phyloP scores from a whole-genome alignment of 495 filamentous ascomycete species.

The Hypoxylon cercidicola region DNA sequence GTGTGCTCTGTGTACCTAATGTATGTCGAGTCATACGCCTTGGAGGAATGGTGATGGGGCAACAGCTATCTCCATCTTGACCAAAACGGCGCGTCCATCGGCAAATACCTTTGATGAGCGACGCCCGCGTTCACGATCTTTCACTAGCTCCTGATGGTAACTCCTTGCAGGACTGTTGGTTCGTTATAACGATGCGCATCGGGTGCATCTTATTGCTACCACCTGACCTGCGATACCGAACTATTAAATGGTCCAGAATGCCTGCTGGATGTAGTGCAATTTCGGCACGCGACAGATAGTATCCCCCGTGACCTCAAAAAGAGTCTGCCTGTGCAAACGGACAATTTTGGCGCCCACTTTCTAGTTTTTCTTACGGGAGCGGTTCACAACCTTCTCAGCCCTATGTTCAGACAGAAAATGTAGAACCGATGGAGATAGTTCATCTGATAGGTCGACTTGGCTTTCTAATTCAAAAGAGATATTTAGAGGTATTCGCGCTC shows the following conservation, averaged over 20 bases:
- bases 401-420: constrained; percentile 15
- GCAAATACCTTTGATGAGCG: too few relatives aligned
- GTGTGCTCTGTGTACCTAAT: too few relatives aligned
- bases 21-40: constrained; percentile 2
- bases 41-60: constrained; percentile 21
- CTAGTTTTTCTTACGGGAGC: neutral
- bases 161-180: too few relatives aligned
- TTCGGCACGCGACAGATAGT: constrained; percentile 15
- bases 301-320: constrained; percentile 24
- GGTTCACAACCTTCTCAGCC: constrained; percentile 26
- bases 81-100: too few relatives aligned
- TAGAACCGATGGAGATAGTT: constrained; percentile 7
- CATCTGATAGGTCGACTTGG: constrained; percentile 11
- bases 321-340: neutral
- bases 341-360: neutral
- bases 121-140: too few relatives aligned
- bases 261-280: constrained; percentile 7
- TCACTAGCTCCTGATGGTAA: too few relatives aligned
- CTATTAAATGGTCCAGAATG: constrained; percentile 7
- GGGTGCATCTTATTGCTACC: too few relatives aligned
- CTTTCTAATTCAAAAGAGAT: neutral
- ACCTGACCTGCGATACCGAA: neutral
- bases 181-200: neutral
- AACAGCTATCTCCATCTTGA: constrained; percentile 1
- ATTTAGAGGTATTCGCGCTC: neutral